Base-by-base conservation (phyloP, 2,329 filamentous ascomycete species). In the Curvularia eragrostidis region DNA sequence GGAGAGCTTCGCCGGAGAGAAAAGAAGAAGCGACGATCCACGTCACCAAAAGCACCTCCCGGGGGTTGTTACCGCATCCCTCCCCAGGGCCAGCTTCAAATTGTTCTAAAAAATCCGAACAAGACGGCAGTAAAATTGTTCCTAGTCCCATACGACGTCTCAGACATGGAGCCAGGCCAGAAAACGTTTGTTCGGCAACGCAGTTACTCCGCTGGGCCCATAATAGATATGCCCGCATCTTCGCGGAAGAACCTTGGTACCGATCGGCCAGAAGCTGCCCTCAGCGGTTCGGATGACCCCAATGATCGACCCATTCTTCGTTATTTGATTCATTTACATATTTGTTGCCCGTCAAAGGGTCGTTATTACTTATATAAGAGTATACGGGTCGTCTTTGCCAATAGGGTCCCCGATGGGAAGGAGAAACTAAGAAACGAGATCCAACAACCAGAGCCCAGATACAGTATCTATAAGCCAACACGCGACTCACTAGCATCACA, bases 111-210 rank as follows among this genome's bases (percentile, higher is more conserved):
- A 75, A 99, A 98, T 69, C 94, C 93, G 15, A 97, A 98, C 79
- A 98, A 98, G 74, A 98, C 95, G 3, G 95, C 95, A 1, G 94
- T 98, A 53, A 98, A 99, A 76, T 82, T 99, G 0, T 98, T 98
- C 67, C 83, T 98, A 23, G 87, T 99, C 2, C 95, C 94, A 0
- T 99, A 98, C 68, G 93, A 98, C 73, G 82, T 99, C 1, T 84
- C 87, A 1, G 94, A 92, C 50, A 99, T 99, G 94, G 90, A 95
- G 61, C 86, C 92, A 0, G 93, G 93, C 0, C 96, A 92, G 15
- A 98, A 98, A 77, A 99, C 95, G 0, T 98, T 98, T 68, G 90
- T 99, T 59, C 87, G 95, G 28, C 95, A 99, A 78, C 89, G 95
- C 59, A 95, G 91, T 75, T 98, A 97, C 76, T 97, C 93, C 0